These are phyloP conservation scores for Aureobasidium sp. DNA, from an alignment of 2,329 filamentous ascomycete species.

Conservation along the genomic window DNA sequence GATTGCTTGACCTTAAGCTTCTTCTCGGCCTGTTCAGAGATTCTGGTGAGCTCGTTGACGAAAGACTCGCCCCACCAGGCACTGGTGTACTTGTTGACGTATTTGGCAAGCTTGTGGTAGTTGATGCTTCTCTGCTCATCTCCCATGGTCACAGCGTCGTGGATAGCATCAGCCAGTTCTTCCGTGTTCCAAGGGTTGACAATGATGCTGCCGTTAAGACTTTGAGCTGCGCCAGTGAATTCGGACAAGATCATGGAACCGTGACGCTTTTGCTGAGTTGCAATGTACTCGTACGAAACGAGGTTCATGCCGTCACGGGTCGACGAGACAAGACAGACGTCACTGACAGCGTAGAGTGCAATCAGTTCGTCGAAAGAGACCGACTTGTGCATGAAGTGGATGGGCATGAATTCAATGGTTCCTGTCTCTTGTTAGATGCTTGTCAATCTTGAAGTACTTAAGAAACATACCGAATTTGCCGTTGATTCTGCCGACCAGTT, in stretches of 20 bases:
- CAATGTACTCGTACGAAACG: conserved; percentile 97
- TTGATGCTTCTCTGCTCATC: conserved; percentile 79
- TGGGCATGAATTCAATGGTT: conserved; percentile 97
- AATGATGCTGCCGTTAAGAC: conserved; percentile 83
- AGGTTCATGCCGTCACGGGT: conserved; percentile 99
- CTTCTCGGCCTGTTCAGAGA: conserved; percentile 44
- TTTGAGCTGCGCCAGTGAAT: conserved; percentile 92
- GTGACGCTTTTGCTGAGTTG: conserved; percentile 80
- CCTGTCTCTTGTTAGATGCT: conserved; percentile 33
- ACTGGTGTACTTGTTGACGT: conserved; percentile 96
- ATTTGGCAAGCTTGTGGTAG: conserved; percentile 85
- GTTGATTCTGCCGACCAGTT: conserved; percentile 93
- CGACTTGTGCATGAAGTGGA: conserved; percentile 96
- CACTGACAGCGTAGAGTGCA: conserved; percentile 83
- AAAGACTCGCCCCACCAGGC: conserved; percentile 96
- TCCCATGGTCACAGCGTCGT: conserved; percentile 95
- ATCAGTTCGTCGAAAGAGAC: conserved; percentile 92
- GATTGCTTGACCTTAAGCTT: conserved; percentile 34
- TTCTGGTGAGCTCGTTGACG: conserved; percentile 66
- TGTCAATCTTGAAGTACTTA: conserved; percentile 2
- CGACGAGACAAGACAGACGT: conserved; percentile 85
- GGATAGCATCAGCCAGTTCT: conserved; percentile 83
- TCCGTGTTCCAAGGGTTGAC: conserved; percentile 99
- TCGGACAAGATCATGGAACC: conserved; percentile 93
- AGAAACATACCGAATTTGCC: conserved; percentile 64